Evolutionary conservation across 192 early-diverging fungal genomes (phyloP).

Genomic region (Backusella luteola): DNA sequence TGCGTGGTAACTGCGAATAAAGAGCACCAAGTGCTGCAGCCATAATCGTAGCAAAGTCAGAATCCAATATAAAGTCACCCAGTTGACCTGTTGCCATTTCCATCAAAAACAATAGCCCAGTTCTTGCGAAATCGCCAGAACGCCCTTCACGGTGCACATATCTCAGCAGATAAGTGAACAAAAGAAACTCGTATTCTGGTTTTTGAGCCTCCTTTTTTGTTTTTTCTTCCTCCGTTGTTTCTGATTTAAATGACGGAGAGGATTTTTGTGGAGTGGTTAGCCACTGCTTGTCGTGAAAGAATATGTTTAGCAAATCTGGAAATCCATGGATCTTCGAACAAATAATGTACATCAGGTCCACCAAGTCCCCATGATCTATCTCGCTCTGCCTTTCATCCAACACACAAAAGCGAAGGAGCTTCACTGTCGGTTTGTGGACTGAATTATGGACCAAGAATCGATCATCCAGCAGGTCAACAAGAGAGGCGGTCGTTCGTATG

Average conservation of each 20-base stretch:
- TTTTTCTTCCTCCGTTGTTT: neutral
- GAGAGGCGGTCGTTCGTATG: slow-evolving; percentile 71
- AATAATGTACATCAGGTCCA: slow-evolving; percentile 75
- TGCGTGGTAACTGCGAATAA: slow-evolving; percentile 87
- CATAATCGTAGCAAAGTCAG: slow-evolving; percentile 81
- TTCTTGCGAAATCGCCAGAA: slow-evolving; percentile 82
- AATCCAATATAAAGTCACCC: slow-evolving; percentile 76
- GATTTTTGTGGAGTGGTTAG: slow-evolving; percentile 52
- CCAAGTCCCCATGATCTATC: slow-evolving; percentile 58
- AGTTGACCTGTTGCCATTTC: slow-evolving; percentile 77
- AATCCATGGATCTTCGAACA: slow-evolving; percentile 81
- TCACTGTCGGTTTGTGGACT: slow-evolving; percentile 85
- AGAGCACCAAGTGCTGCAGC: slow-evolving; percentile 84
- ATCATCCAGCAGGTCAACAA: slow-evolving; percentile 86
- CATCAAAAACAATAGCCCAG: slow-evolving; percentile 81
- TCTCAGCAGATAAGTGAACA: slow-evolving; percentile 86
- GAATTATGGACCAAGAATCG: slow-evolving; percentile 88
- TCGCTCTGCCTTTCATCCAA: slow-evolving; percentile 50
- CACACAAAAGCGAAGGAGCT: slow-evolving; percentile 69
- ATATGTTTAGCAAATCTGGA: slow-evolving; percentile 70
- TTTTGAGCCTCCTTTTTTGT: neutral
- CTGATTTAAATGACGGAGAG: neutral
- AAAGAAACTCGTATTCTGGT: slow-evolving; percentile 74
- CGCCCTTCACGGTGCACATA: slow-evolving; percentile 88
- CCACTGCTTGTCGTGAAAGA: slow-evolving; percentile 72